These are phyloP conservation scores for Penicillium lividum DNA, from an alignment of 495 filamentous ascomycete genomes.

Conservation along the genomic window DNA sequence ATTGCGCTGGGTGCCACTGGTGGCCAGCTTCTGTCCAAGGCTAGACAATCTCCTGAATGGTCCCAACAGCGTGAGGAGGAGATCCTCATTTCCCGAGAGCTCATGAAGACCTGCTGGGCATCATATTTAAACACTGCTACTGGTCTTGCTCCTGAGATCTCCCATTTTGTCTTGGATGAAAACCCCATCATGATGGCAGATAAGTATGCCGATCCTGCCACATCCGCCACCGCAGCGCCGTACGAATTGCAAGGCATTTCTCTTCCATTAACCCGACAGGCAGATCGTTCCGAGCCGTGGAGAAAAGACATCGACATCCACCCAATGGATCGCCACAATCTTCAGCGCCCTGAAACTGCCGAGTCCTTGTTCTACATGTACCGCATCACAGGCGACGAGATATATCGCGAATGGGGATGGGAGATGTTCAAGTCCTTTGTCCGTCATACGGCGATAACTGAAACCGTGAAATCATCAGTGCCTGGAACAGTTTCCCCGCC, in stretches of 20 bases:
- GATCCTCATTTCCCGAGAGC: constrained; percentile 78
- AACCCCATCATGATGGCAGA: constrained; percentile 45
- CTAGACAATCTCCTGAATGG: constrained; percentile 71
- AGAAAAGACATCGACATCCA: constrained; percentile 77
- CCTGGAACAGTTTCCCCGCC: background rate
- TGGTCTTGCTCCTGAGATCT: constrained; percentile 89
- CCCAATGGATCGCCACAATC: constrained; percentile 75
- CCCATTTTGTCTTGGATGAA: constrained; percentile 75
- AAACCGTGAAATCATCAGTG: constrained; percentile 39
- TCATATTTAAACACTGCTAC: constrained; percentile 89
- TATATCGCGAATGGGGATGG: constrained; percentile 97
- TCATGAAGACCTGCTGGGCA: constrained; percentile 97
- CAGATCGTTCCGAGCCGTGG: constrained; percentile 47
- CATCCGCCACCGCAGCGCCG: constrained; percentile 24
- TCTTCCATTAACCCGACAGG: constrained; percentile 28
- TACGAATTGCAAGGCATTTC: constrained; percentile 38
- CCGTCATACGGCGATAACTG: constrained; percentile 73
- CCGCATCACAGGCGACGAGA: constrained; percentile 89
- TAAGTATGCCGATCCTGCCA: constrained; percentile 38
- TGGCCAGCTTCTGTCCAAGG: constrained; percentile 70
- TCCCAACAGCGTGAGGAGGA: constrained; percentile 77
- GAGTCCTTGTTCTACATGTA: constrained; percentile 98
- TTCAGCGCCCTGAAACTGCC: constrained; percentile 95
- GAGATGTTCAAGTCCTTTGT: constrained; percentile 94
- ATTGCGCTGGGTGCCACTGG: constrained; percentile 88